These are phyloP conservation scores for Sphaerulina musiva DNA, from an alignment of 2,329 filamentous ascomycete species.

Conservation along the genomic window DNA sequence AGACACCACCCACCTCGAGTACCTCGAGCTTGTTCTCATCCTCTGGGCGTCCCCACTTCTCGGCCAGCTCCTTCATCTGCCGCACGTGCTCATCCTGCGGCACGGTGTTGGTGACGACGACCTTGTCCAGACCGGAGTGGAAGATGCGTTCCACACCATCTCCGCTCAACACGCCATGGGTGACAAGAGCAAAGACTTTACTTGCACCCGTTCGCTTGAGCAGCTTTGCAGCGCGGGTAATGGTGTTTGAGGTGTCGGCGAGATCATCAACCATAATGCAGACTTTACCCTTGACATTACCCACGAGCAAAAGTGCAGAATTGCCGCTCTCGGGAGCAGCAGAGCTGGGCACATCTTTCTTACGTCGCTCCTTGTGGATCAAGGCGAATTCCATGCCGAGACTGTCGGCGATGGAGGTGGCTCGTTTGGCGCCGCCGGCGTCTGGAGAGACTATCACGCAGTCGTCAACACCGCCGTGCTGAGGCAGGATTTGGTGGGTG, in stretches of 20 bases:
- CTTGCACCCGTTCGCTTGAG: constrained; percentile 88
- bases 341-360: constrained; percentile 48
- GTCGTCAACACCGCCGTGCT: constrained; percentile 51
- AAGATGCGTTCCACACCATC: constrained; percentile 94
- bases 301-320: constrained; percentile 88
- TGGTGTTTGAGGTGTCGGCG: constrained; percentile 93
- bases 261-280: constrained; percentile 92
- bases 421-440: constrained; percentile 91
- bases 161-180: constrained; percentile 89
- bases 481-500: constrained; percentile 75
- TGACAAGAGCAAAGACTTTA: constrained; percentile 83
- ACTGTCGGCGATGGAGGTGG: constrained; percentile 88
- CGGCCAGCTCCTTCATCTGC: constrained; percentile 20
- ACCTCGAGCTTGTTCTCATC: constrained; percentile 67
- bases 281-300: constrained; percentile 70
- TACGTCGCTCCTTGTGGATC: constrained; percentile 92
- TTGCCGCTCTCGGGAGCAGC: constrained; percentile 10
- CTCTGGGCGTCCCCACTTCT: constrained; percentile 51
- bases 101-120: constrained; percentile 92
- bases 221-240: constrained; percentile 92
- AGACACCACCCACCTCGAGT: constrained; percentile 79
- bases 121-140: constrained; percentile 83
- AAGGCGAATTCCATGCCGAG: constrained; percentile 92
- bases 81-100: constrained; percentile 75
- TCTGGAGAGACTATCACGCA: constrained; percentile 88